phyloP scores from a whole-genome alignment of 2,329 filamentous ascomycete genomes.

The Aspergillus jensenii region DNA sequence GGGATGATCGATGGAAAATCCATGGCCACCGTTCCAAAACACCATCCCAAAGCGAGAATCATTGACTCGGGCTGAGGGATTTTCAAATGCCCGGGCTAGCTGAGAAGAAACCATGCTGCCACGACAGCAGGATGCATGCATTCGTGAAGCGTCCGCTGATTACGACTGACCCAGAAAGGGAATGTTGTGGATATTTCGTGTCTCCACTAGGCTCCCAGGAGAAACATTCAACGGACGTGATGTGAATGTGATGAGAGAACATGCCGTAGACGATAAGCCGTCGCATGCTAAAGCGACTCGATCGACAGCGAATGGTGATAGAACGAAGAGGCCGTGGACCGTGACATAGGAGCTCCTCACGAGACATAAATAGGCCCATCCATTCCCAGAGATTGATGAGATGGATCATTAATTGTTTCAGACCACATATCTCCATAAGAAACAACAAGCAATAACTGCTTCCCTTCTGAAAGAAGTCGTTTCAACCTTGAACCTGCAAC shows the following conservation, averaged over 20 bases:
- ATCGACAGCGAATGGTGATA: conserved; percentile 30
- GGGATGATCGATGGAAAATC: conserved; percentile 29
- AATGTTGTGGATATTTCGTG: conserved; percentile 33
- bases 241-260: conserved; percentile 28
- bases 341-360: conserved; percentile 28
- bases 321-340: conserved; percentile 20
- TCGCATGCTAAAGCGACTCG: conserved; percentile 31
- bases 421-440: conserved; percentile 22
- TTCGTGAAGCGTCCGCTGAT: conserved; percentile 36
- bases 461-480: conserved; percentile 19
- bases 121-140: conserved; percentile 41
- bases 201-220: conserved; percentile 41
- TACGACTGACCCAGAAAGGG: conserved; percentile 30
- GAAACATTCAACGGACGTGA: conserved; percentile 26
- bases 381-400: conserved; percentile 26
- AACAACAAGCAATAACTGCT: conserved; percentile 23
- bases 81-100: conserved; percentile 32
- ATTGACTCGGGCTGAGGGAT: conserved; percentile 34
- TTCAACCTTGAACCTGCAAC: conserved; percentile 23
- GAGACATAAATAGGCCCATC: conserved; percentile 43
- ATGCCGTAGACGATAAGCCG: conserved; percentile 34
- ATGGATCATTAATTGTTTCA: conserved; percentile 36
- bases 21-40: conserved; percentile 30
- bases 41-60: conserved; percentile 23
- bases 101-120: conserved; percentile 32